Conservation (phyloP, 179 eudicot species). For the Vitellaria paradoxa region DNA sequence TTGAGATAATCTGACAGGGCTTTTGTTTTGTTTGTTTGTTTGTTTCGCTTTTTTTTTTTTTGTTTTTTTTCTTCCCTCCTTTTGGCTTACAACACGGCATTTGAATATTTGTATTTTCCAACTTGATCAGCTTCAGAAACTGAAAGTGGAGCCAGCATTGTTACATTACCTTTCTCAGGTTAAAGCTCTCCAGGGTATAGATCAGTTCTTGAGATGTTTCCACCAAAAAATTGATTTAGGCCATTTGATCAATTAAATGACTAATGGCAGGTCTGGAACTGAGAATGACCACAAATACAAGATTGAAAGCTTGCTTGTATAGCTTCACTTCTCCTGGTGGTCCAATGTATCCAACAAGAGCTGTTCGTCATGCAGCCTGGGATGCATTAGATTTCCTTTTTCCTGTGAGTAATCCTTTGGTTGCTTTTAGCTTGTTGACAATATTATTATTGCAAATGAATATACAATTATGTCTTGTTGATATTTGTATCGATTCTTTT, state of each 20-base stretch:
- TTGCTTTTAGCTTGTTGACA: neutral
- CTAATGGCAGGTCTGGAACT: conserved; percentile 68
- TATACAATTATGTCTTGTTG: neutral
- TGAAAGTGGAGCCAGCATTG: conserved; percentile 96
- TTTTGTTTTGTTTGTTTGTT: too few relatives aligned
- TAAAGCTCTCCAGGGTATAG: conserved; percentile 67
- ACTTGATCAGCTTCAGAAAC: conserved; percentile 67
- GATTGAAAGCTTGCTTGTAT: conserved; percentile 87
- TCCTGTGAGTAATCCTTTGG: conserved; percentile 58
- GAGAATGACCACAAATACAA: conserved; percentile 85
- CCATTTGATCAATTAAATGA: conserved; percentile 8
- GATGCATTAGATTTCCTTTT: conserved; percentile 85
- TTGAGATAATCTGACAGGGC: neutral
- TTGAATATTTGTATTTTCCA: conserved; percentile 9
- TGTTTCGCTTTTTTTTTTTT: too few relatives aligned
- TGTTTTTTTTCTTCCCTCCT: neutral
- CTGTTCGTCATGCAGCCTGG: conserved; percentile 99
- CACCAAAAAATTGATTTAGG: neutral
- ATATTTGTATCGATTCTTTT: neutral
- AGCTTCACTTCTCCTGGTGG: conserved; percentile 99
- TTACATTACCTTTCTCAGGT: conserved; percentile 80
- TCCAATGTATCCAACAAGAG: conserved; percentile 95
- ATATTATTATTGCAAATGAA: neutral
- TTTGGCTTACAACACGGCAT: neutral
- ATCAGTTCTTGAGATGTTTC: neutral